Percentiles rank a stretch among this genome's conserved stretches.
phyloP scores from a whole-genome alignment of 441 rosid genomes.

The Codiaeum variegatum region DNA sequence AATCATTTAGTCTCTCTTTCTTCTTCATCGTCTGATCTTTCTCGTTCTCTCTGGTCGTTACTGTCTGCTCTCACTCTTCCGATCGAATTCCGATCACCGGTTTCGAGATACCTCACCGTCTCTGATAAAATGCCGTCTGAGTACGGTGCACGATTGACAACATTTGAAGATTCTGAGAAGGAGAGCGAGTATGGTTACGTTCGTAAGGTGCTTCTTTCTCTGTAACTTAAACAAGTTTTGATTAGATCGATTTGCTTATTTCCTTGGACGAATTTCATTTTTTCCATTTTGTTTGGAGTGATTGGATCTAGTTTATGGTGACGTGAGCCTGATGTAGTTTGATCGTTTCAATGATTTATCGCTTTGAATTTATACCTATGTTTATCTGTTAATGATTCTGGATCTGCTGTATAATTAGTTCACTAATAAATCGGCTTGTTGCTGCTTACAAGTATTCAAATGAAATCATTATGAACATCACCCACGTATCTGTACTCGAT shows the following conservation, averaged over 20 bases:
- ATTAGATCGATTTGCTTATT: background rate
- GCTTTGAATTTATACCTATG: background rate
- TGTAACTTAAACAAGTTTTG: background rate
- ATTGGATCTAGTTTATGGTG: background rate
- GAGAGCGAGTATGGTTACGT: slow-evolving; percentile 99
- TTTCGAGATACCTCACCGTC: background rate
- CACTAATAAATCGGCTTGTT: background rate
- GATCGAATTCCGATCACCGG: background rate
- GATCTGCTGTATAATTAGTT: background rate
- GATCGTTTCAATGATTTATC: background rate
- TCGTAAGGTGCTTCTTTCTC: slow-evolving; percentile 61
- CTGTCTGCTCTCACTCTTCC: background rate
- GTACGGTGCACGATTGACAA: slow-evolving; percentile 82
- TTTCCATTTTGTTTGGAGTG: background rate
- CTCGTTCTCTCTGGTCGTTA: background rate
- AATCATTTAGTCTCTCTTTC: slow-evolving; percentile 12
- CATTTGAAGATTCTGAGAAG: slow-evolving; percentile 95
- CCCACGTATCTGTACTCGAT: background rate
- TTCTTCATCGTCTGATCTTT: slow-evolving; percentile 14
- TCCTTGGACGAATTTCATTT: background rate
- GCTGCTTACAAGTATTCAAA: background rate
- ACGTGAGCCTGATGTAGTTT: background rate
- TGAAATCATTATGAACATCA: background rate
- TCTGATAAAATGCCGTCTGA: slow-evolving; percentile 67
- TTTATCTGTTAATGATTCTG: background rate